phyloP scores from a whole-genome alignment of 345 rosid species.

The Gossypium anomalum region DNA sequence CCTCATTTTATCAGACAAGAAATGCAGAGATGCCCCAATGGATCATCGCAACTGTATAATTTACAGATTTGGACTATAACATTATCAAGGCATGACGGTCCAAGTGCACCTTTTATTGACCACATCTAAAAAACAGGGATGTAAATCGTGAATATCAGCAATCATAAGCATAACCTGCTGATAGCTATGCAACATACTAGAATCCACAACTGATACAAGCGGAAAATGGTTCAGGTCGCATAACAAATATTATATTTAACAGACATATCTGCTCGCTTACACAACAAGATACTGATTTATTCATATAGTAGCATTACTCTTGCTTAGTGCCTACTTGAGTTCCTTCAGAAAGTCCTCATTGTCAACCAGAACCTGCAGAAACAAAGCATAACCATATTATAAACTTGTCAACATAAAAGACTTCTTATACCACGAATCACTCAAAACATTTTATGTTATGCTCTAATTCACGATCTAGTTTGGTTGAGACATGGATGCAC shows the following conservation, averaged over 20 bases:
- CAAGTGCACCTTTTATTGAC: background rate
- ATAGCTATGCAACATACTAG: background rate
- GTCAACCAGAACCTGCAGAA: slow-evolving; percentile 79
- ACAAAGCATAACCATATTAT: background rate
- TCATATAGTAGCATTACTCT: slow-evolving; percentile 17
- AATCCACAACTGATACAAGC: background rate
- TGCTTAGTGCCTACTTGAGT: slow-evolving; percentile 42
- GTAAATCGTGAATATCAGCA: background rate
- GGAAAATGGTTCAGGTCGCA: background rate
- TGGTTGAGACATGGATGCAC: too few relatives aligned
- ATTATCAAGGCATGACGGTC: background rate
- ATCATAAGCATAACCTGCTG: background rate
- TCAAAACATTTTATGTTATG: background rate
- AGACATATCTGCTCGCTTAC: background rate
- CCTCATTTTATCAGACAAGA: background rate
- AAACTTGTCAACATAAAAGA: background rate
- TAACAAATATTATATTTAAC: slow-evolving; percentile 4
- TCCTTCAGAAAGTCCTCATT: slow-evolving; percentile 88
- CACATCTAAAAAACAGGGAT: background rate
- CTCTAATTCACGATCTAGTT: background rate
- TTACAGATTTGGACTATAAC: too few relatives aligned
- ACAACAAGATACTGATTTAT: slow-evolving; percentile 10
- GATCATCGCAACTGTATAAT: background rate
- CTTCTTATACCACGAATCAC: background rate
- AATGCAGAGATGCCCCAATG: background rate